Base-by-base conservation (phyloP, 2,329 filamentous ascomycete species). In the Penicillium frequentans region DNA sequence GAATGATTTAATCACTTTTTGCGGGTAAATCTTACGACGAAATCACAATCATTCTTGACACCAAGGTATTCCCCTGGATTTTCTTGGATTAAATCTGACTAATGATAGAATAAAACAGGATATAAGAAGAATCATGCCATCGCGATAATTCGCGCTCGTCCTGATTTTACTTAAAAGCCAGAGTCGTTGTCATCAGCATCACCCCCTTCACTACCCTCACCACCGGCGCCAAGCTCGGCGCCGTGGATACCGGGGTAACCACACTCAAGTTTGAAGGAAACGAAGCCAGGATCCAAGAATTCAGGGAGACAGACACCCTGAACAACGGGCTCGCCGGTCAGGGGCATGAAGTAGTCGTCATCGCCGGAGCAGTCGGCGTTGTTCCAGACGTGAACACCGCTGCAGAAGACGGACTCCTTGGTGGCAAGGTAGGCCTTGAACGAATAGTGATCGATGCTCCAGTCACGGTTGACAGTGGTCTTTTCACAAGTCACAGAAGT, bases 401-500 rank as follows among this genome's bases (percentile, higher is more conserved):
- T 10, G 62, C 64, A 67, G 10, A 56, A 44, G 10, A 54, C 16
- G 5, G 64, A 53, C 14, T 67, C 63, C 52, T 67, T 60, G 53
- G 62, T 65, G 57, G 61, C 62, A n/a, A 64, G 42, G 16, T 24
- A 35, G 3, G 57, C 63, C 26, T 43, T 58, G 57, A 67, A 62
- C 31, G 64, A 54, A 27, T 58, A 67, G 56, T 58, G 53, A 55
- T 65, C 48, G 48, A 67, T 58, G 49, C 54, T 58, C 64, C 64
- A 67, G 51, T 67, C 60, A 23, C 53, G 56, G 58, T 62, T 59
- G 39, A 67, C 56, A 5, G 60, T 42, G 24, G 62, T 55, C 56
- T 64, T 64, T 44, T 64, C 64, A 23, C 64, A 67, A 24, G 64
- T 64, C 16, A 46, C 27, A 3, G 62, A 57, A 23, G 63, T 67